phyloP scores from a whole-genome alignment of 2,329 filamentous ascomycete species.

The Plenodomus lindquistii region DNA sequence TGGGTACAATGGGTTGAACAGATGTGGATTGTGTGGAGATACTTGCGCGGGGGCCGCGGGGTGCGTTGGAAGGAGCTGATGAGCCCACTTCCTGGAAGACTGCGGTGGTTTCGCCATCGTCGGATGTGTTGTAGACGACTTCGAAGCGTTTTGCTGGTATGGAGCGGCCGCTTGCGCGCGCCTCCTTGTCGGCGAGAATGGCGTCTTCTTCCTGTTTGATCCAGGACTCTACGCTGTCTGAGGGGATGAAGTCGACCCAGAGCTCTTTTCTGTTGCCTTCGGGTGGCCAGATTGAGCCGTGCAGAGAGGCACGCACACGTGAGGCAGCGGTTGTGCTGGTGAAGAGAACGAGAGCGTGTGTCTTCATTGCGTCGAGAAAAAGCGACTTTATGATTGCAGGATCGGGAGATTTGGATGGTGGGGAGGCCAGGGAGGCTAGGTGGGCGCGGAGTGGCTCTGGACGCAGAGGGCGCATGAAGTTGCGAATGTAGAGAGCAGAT shows the following conservation, averaged over 20 bases:
- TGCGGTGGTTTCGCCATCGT: conserved; percentile 25
- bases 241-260: conserved; percentile 88
- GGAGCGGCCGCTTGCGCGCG: conserved; percentile 21
- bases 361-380: conserved; percentile 82
- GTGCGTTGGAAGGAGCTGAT: conserved; percentile 25
- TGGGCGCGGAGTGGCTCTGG: conserved; percentile 68
- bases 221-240: conserved; percentile 73
- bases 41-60: conserved; percentile 23
- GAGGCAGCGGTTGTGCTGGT: conserved; percentile 70
- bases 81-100: conserved; percentile 41
- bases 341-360: conserved; percentile 83
- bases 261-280: conserved; percentile 82
- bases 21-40: conserved; percentile 4
- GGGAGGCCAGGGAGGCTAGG: conserved; percentile 68
- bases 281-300: conserved; percentile 81
- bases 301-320: conserved; percentile 74
- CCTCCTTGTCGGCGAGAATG: conserved; percentile 32
- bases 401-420: conserved; percentile 55
- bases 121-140: conserved; percentile 31
- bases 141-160: conserved; percentile 34
- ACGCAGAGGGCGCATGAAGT: conserved; percentile 86
- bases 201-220: conserved; percentile 56
- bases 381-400: conserved; percentile 66
- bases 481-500: conserved; percentile 74
- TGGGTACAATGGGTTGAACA: conserved; percentile 3